phyloP scores from a whole-genome alignment of 179 eudicot species.

The Carnegiea gigantea region DNA sequence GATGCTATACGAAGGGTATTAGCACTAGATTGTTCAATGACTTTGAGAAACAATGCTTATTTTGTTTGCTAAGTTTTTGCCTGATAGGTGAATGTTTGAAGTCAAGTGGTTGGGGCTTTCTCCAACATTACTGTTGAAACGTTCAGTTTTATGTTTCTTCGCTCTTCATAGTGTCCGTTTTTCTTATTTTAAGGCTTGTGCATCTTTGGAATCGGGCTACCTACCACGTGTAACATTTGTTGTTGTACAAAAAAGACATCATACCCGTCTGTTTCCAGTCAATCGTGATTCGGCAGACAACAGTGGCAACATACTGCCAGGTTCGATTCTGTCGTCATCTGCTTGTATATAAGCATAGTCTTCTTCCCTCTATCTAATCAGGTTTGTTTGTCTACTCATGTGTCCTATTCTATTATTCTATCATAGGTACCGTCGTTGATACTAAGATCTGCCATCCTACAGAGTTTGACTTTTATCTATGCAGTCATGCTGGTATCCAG shows the following conservation, averaged over 20 bases:
- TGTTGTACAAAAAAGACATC: slow-evolving; percentile 88
- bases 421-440: slow-evolving; percentile 60
- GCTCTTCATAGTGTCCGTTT: not conserved
- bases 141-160: not conserved
- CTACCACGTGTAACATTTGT: slow-evolving; percentile 76
- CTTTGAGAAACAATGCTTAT: not conserved
- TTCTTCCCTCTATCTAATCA: not conserved
- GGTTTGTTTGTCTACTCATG: not conserved
- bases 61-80: not conserved
- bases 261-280: slow-evolving; percentile 74
- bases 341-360: not conserved
- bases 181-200: slow-evolving; percentile 58
- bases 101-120: not conserved
- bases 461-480: slow-evolving; percentile 35
- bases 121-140: not conserved
- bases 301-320: slow-evolving; percentile 89
- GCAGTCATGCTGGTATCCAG: slow-evolving; percentile 45
- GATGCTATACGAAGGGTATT: slow-evolving; percentile 77
- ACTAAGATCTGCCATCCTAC: slow-evolving; percentile 37
- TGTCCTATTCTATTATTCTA: not conserved
- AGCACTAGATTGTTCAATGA: not conserved
- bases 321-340: slow-evolving; percentile 28
- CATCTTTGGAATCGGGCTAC: slow-evolving; percentile 51
- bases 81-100: no score
- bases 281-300: slow-evolving; percentile 43